Base-by-base conservation (phyloP, 164 flowering plant species). In the Sextonia rubra region DNA sequence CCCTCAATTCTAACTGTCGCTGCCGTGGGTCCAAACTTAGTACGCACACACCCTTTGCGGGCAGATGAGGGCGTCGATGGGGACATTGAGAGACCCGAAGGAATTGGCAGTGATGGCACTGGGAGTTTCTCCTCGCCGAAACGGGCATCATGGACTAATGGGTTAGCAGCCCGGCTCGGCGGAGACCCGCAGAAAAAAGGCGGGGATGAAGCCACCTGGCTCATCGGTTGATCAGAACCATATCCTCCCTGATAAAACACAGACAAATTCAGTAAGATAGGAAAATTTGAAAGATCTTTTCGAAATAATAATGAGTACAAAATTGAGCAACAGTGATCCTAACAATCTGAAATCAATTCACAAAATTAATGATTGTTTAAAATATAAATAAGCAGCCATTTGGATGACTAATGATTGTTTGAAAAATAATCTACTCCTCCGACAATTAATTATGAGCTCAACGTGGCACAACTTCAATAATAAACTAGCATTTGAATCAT, bases 1-100 rank as follows among this genome's bases (percentile, higher is more conserved):
- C 97, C 97, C 80, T 91, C 93, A 66, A 91, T 77, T 75, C 93
- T 85, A 78, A 91, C 93, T 29, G 91, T 83, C 0, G 92, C 93
- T 0, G 97, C 89, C 61, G 89, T 89, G 37, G 78, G 86, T 64
- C 92, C 97, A 62, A 84, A 83, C 75, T 85, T 86, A 76, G 81
- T 76, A 56, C 91, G 83, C 23, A 62, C 85, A 79, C 88, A 87
- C 2, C 90, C 86, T 73, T 85, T 87, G 18, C 83, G 77, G n/a
- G 86, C 73, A 1, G 92, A 83, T 20, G 89, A 75, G 2, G 91
- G 75, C 58, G 89, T 20, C 12, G 68, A 62, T n/a, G 80, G 82
- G 7, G 86, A 84, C 26, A 75, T 18, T 0, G 75, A 69, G 12
- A 71, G 25, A 56, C 77, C 75, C 4, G 87, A 80, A 7, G 85